A percentile compares a stretch with the other conserved stretches of the same genome.
Evolutionary conservation across 2,329 filamentous ascomycete species (phyloP).

Genomic region (Aspergillus hiratsukae): DNA sequence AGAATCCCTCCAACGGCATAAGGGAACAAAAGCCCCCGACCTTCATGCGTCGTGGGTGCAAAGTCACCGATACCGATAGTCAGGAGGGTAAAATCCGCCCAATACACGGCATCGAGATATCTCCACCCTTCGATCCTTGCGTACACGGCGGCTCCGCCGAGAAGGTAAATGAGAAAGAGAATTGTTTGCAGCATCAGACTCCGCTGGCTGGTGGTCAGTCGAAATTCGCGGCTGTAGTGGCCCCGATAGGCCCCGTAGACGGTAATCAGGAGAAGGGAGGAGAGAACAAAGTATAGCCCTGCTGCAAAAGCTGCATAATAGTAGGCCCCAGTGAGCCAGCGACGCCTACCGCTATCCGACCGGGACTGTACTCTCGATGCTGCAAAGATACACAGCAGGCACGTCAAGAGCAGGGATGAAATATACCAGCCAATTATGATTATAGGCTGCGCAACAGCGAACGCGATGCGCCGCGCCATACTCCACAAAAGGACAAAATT

Average conservation of each 20-base stretch:
- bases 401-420: slow-evolving; percentile 51
- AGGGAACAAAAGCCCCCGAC: slow-evolving; percentile 31
- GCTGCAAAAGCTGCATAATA: slow-evolving; percentile 59
- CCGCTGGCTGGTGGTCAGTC: slow-evolving; percentile 52
- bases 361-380: slow-evolving; percentile 12
- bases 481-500: slow-evolving; percentile 55
- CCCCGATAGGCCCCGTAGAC: slow-evolving; percentile 52
- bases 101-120: slow-evolving; percentile 34
- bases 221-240: slow-evolving; percentile 54
- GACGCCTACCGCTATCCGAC: slow-evolving; percentile 19
- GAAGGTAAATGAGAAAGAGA: slow-evolving; percentile 36
- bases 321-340: slow-evolving; percentile 53
- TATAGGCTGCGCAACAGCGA: slow-evolving; percentile 55
- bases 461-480: slow-evolving; percentile 54
- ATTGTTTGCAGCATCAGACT: slow-evolving; percentile 48
- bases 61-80: slow-evolving; percentile 35
- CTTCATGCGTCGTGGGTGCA: slow-evolving; percentile 28
- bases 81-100: slow-evolving; percentile 31
- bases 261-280: slow-evolving; percentile 52
- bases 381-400: slow-evolving; percentile 46
- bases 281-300: slow-evolving; percentile 53
- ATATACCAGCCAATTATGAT: slow-evolving; percentile 58
- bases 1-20: slow-evolving; percentile 34
- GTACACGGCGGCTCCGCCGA: slow-evolving; percentile 37
- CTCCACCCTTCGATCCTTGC: slow-evolving; percentile 33